Evolutionary conservation across 2,329 filamentous ascomycete species (phyloP).

Genomic region (Didymella glomerata): DNA sequence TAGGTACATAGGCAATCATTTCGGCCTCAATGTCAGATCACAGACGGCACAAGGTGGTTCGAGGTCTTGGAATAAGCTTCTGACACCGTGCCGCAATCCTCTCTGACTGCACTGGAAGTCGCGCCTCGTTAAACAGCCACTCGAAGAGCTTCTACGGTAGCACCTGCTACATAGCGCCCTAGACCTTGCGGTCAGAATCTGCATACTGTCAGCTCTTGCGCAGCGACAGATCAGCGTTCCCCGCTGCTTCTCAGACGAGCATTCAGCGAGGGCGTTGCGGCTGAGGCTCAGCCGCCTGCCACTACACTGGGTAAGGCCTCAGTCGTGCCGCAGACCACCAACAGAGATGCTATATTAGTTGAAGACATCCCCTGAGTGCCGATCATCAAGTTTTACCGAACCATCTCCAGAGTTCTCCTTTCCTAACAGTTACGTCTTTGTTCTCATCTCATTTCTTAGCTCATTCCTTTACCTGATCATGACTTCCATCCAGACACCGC

Average conservation of each 20-base stretch:
- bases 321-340: slow-evolving; percentile 14
- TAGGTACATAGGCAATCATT: not conserved
- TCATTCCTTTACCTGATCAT: not conserved
- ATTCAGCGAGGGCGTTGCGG: slow-evolving; percentile 19
- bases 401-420: not conserved
- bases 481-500: slow-evolving; percentile 8
- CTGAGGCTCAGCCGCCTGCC: slow-evolving; percentile 17
- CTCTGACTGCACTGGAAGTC: slow-evolving; percentile 1
- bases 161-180: not conserved
- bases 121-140: slow-evolving; percentile 6
- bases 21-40: not conserved
- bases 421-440: not conserved
- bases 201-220: slow-evolving; percentile 5
- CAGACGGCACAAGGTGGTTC: slow-evolving; percentile 1
- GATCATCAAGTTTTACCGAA: not conserved
- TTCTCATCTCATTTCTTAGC: not conserved
- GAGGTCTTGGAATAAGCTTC: slow-evolving; percentile 1
- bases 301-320: not conserved
- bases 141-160: not conserved
- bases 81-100: slow-evolving; percentile 16
- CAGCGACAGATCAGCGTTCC: slow-evolving; percentile 8
- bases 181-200: slow-evolving; percentile 6
- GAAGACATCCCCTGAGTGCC: not conserved
- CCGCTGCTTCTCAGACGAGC: slow-evolving; percentile 1
- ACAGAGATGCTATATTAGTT: slow-evolving; percentile 6